Percentiles rank a stretch among this genome's conserved stretches.
These are phyloP conservation scores for Hypoxylon sp. DNA, from an alignment of 2,329 filamentous ascomycete species.

Conservation along the genomic window DNA sequence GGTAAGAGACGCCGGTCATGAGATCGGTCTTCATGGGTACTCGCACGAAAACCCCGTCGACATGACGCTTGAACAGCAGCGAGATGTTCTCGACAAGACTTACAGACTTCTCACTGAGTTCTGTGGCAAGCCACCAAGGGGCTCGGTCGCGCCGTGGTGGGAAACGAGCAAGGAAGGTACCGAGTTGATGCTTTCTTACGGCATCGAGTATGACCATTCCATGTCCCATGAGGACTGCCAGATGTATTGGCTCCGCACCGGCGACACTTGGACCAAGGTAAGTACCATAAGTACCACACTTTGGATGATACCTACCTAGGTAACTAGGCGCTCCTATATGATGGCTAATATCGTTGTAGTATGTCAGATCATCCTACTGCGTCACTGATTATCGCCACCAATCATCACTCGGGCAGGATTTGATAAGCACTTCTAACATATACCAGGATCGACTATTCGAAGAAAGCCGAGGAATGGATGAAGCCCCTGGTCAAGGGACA, in stretches of 20 bases:
- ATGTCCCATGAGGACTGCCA: conserved; percentile 76
- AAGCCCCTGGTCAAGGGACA: conserved; percentile 71
- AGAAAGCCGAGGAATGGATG: conserved; percentile 74
- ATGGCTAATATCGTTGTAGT: conserved; percentile 24
- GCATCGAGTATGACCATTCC: conserved; percentile 77
- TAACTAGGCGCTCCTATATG: neutral
- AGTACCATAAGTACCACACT: neutral
- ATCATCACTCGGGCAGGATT: neutral
- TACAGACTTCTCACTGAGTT: conserved; percentile 78
- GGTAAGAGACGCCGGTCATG: conserved; percentile 73
- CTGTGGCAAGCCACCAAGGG: conserved; percentile 77
- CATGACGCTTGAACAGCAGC: conserved; percentile 81
- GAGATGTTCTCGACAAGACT: conserved; percentile 79
- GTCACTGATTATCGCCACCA: neutral
- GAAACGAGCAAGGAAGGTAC: conserved; percentile 77
- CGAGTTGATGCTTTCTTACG: conserved; percentile 73
- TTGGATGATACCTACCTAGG: neutral
- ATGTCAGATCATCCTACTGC: conserved; percentile 4
- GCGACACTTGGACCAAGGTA: conserved; percentile 72
- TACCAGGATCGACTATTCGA: conserved; percentile 68
- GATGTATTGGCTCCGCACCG: conserved; percentile 72
- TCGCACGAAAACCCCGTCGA: conserved; percentile 78
- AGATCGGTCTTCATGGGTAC: conserved; percentile 75
- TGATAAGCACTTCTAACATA: conserved; percentile 5
- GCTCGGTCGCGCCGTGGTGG: conserved; percentile 80